A percentile compares a stretch with the other conserved stretches of the same genome.
These are phyloP conservation scores for Lactarius evosmus DNA, from an alignment of 768 basidiomycete species.

Conservation along the genomic window DNA sequence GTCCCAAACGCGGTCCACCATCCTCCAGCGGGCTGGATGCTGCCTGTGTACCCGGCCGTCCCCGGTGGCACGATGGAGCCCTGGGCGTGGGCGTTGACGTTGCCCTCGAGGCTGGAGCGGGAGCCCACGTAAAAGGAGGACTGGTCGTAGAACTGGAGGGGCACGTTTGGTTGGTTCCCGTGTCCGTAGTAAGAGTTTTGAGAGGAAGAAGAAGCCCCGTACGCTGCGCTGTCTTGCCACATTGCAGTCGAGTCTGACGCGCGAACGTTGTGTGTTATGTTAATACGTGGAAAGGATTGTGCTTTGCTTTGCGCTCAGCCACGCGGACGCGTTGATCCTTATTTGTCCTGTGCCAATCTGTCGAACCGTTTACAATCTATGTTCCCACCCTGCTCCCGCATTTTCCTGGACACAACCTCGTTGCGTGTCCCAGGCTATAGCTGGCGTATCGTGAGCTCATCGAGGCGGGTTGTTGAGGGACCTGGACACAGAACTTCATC, in stretches of 20 bases:
- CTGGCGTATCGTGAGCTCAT: not conserved
- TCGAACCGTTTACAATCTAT: not conserved
- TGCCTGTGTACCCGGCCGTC: conserved; percentile 59
- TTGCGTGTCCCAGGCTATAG: not conserved
- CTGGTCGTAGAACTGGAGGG: conserved; percentile 75
- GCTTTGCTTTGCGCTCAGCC: no score
- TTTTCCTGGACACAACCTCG: not conserved
- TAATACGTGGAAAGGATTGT: conserved; percentile 3
- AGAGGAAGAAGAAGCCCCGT: conserved; percentile 57
- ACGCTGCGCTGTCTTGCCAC: conserved; percentile 75
- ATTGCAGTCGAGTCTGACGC: conserved; percentile 38
- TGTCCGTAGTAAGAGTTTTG: conserved; percentile 55
- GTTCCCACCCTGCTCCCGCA: not conserved
- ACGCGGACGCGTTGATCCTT: conserved; percentile 11
- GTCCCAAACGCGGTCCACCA: conserved; percentile 99
- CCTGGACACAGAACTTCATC: not conserved
- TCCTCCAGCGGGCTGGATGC: conserved; percentile 66
- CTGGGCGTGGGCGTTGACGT: conserved; percentile 49
- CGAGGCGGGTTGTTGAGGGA: not conserved
- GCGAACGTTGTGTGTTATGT: conserved; percentile 11
- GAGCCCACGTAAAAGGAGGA: conserved; percentile 65
- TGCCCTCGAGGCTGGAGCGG: conserved; percentile 75
- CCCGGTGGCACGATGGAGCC: conserved; percentile 48
- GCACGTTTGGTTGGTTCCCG: conserved; percentile 45
- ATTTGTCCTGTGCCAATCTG: not conserved